Evolutionary conservation across 176 grass and related monocot genomes (phyloP).

Genomic region (Eleusine indica): DNA sequence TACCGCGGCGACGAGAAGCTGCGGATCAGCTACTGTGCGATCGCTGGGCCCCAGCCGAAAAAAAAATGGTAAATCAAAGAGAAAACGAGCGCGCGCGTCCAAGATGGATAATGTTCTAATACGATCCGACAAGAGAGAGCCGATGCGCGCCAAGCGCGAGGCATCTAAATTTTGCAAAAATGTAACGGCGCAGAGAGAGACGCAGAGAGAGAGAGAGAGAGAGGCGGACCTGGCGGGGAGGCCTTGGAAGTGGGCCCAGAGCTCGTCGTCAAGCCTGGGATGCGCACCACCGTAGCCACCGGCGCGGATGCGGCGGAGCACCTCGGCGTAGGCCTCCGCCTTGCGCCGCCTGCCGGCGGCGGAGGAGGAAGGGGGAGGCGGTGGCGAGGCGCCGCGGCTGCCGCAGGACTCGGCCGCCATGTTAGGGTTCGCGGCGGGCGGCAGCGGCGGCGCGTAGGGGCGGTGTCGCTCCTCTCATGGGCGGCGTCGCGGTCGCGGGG

Average conservation of each 20-base stretch:
- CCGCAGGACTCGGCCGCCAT: constrained; percentile 70
- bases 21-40: constrained; percentile 34
- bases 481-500: constrained; percentile 35
- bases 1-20: constrained; percentile 30
- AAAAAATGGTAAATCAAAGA: background rate
- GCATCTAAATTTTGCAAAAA: constrained; percentile 11
- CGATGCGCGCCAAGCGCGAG: background rate
- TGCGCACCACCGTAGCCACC: background rate
- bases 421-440: constrained; percentile 26
- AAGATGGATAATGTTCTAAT: background rate
- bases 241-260: constrained; percentile 72
- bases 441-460: background rate
- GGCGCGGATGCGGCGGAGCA: constrained; percentile 56
- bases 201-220: background rate
- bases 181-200: background rate
- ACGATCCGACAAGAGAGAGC: constrained; percentile 7
- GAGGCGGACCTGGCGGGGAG: constrained; percentile 55
- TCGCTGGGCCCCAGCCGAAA: constrained; percentile 26
- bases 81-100: constrained; percentile 8
- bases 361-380: constrained; percentile 15
- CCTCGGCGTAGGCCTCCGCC: constrained; percentile 61
- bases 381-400: constrained; percentile 52
- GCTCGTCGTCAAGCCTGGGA: constrained; percentile 50
- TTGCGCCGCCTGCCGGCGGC: constrained; percentile 41
- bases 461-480: constrained; percentile 26